phyloP scores from a whole-genome alignment of 2,329 filamentous ascomycete genomes.

The Pestalotiopsis sp. region DNA sequence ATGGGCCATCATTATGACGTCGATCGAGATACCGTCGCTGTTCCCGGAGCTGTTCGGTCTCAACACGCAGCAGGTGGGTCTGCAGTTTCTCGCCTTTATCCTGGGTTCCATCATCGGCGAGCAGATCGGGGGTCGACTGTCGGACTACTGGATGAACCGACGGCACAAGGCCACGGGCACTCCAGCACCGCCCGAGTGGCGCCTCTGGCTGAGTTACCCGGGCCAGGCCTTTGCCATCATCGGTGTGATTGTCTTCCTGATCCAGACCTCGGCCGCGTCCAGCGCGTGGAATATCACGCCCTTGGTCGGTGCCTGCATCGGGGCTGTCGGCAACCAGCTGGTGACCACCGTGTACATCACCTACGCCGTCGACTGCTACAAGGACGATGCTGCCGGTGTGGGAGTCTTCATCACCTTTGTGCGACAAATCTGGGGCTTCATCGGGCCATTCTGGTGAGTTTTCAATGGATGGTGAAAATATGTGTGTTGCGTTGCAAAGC shows the following conservation, averaged over 20 bases:
- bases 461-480: not conserved
- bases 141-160: conserved; percentile 54
- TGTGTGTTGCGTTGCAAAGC: conserved; percentile 22
- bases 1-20: conserved; percentile 54
- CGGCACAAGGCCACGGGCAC: conserved; percentile 31
- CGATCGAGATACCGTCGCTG: conserved; percentile 62
- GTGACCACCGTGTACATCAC: conserved; percentile 63
- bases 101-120: conserved; percentile 61
- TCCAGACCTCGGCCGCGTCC: conserved; percentile 48
- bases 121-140: conserved; percentile 55
- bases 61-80: conserved; percentile 58
- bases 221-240: conserved; percentile 52
- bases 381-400: conserved; percentile 52
- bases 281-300: conserved; percentile 58
- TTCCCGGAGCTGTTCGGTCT: conserved; percentile 58
- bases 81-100: conserved; percentile 60
- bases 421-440: conserved; percentile 56
- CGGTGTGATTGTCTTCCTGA: conserved; percentile 56
- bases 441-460: conserved; percentile 39
- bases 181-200: conserved; percentile 48
- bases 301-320: conserved; percentile 53
- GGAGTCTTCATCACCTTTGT: conserved; percentile 62
- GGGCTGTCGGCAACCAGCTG: conserved; percentile 59
- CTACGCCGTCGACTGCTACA: conserved; percentile 61
- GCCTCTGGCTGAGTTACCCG: conserved; percentile 59